Evolutionary conservation across 768 basidiomycete species (phyloP), one percentile per base, ranked within the genome.

Genomic region (Tylopilus subfusipes): DNA sequence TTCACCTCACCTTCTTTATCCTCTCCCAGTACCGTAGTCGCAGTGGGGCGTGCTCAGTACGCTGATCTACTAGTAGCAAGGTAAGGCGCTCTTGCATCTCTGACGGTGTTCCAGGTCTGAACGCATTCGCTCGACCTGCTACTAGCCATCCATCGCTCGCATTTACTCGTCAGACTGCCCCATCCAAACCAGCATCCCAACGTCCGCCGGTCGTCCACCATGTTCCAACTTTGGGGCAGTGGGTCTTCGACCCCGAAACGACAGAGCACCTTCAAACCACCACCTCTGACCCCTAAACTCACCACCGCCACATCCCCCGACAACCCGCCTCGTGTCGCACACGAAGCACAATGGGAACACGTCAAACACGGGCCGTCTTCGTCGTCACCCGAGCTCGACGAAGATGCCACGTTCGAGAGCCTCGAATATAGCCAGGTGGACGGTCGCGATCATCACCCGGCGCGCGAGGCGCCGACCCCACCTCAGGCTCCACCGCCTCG

Each of bases 261-360:
- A 24, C 33, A 16, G 10, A 53, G 44, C 54, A 57, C 60, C 5
- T 53, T 45, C 29, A 68, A 63, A 36, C 55, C 56, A 18, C 9
- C 47, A n/a, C 63, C 66, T 2, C 58, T 68, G 33, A 34, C 66
- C 2, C 66, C 63, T 3, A 57, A 66, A 40, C 63, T 63, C 27
- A 63, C 66, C 2, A 63, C 63, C 0, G 8, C 44, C 11, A 52
- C 46, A 3, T 42, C 61, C 30, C 36, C 51, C 13, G 57, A 62
- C 33, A 58, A 55, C 31, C 58, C 54, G 8, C 48, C 54, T 18
- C 54, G 2, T 9, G 50, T 10, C 0, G 1, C 45, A 22, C 54
- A 55, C n/a, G 66, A 66, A 6, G 6, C 54, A 2, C 65, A 58
- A 30, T 68, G 65, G 65, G 66, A 66, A 22, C 55, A 66, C 33